Base-by-base conservation (phyloP, 768 basidiomycete species). In the Xerocomellus chrysenteron region DNA sequence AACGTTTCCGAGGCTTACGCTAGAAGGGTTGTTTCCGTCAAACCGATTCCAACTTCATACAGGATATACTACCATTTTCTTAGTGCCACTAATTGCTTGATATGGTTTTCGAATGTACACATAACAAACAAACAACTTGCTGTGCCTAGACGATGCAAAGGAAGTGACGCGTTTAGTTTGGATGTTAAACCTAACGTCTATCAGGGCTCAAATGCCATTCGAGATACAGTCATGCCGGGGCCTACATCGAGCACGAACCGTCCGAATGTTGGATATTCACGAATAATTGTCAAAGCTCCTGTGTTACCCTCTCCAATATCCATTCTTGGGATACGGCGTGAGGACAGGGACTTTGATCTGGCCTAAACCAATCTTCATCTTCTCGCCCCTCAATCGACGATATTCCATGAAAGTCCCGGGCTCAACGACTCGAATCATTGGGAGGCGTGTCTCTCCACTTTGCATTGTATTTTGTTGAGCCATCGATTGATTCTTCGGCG, bases 321-420 rank as follows among this genome's bases (percentile, higher is more conserved):
- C 61, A 60, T 11, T 58, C 57, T 6, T 35, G 43, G 17, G 48
- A 33, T 17, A 47, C 44, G 4, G 13, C 32, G 5, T 53, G 37
- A 66, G 58, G 13, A 54, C 54, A 2, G 60, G 60, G 5, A 59
- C 56, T 45, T 64, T 66, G 33, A 61, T 32, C 54, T 64, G 65
- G 4, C 54, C 54, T 2, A 58, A 19, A 24, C 58, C 53, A 19
- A 50, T 44, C 17, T 48, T 49, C 46, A 56, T 45, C 10, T 19
- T 36, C 39, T 66, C 54, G 13, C 46, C 54, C 39, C 21, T 56
- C 55, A 53, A 54, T 47, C 19, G 28, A 39, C 58, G 49, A 21
- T 54, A 62, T 28, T 58, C 54, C 46, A 37, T 35, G 36, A 56
- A 62, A 12, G 56, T 58, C 26, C 60, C 60, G 0, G 60, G 55